A percentile compares a stretch with the other conserved stretches of the same genome.
These are phyloP conservation scores for Ligustrum vulgare DNA, from an alignment of 257 asterid species.

Conservation along the genomic window DNA sequence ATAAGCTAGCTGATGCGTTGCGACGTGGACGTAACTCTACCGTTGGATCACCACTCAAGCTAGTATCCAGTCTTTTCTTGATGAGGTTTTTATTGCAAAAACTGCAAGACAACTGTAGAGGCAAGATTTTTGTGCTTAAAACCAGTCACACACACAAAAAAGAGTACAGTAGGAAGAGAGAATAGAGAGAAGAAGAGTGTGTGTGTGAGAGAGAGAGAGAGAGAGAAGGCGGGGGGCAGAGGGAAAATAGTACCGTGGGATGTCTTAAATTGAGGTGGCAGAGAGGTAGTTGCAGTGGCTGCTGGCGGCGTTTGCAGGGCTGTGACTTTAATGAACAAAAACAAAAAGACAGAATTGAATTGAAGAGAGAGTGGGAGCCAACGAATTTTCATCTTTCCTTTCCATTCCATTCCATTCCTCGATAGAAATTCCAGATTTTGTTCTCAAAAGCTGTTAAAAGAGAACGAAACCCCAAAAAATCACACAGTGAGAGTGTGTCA, in stretches of 20 bases:
- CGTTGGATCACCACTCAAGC: conserved; percentile 48
- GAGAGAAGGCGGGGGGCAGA: conserved; percentile 27
- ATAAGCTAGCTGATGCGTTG: conserved; percentile 44
- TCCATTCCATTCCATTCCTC: conserved; percentile 3
- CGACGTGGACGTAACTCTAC: conserved; percentile 36
- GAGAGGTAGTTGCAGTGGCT: conserved; percentile 57
- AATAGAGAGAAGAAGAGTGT: conserved; percentile 4
- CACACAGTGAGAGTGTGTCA: conserved; percentile 31
- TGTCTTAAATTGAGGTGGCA: conserved; percentile 72
- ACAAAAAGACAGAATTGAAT: conserved; percentile 31
- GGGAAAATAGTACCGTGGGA: conserved; percentile 23
- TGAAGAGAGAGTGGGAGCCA: conserved; percentile 25
- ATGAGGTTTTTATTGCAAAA: conserved; percentile 43
- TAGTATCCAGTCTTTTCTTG: conserved; percentile 29
- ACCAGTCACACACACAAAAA: conserved; percentile 11
- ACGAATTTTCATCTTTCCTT: conserved; percentile 3
- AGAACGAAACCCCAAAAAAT: conserved; percentile 30
- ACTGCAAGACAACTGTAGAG: conserved; percentile 61
- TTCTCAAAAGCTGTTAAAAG: conserved; percentile 33
- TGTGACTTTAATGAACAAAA: conserved; percentile 66
- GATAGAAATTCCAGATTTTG: conserved; percentile 36
- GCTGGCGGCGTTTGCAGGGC: conserved; percentile 98
- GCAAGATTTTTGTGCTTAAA: conserved; percentile 36
- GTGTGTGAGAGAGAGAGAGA: conserved; percentile 16
- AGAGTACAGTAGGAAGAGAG: conserved; percentile 12